A percentile compares a stretch with the other conserved stretches of the same genome.
Evolutionary conservation across 2,329 filamentous ascomycete genomes (phyloP).

Genomic region (Fusarium buxicola): DNA sequence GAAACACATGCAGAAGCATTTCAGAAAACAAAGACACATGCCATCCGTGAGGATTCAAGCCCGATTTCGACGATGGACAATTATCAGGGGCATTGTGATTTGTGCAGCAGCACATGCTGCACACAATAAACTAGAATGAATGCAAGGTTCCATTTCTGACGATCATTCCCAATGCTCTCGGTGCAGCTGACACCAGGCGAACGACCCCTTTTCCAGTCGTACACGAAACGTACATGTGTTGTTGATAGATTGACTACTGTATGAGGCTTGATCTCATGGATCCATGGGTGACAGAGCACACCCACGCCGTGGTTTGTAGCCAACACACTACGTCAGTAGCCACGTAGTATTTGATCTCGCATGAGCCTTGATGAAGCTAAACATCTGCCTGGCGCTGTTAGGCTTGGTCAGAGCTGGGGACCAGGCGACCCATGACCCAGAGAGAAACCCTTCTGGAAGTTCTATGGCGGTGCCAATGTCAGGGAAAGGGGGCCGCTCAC

Average conservation of each 20-base stretch:
- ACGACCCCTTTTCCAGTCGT: slow-evolving; percentile 37
- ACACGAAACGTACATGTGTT: slow-evolving; percentile 34
- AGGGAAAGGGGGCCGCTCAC: too few relatives aligned
- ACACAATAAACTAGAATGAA: slow-evolving; percentile 37
- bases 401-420: slow-evolving; percentile 32
- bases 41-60: slow-evolving; percentile 22
- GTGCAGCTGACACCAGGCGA: slow-evolving; percentile 18
- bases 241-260: slow-evolving; percentile 32
- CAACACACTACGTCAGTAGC: slow-evolving; percentile 35
- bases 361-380: background rate
- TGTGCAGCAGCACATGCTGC: slow-evolving; percentile 21
- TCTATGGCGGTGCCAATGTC: background rate
- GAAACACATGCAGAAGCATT: slow-evolving; percentile 16
- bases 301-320: slow-evolving; percentile 32
- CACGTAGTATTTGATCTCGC: slow-evolving; percentile 5
- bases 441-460: slow-evolving; percentile 30
- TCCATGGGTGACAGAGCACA: background rate
- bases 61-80: slow-evolving; percentile 18
- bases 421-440: slow-evolving; percentile 14
- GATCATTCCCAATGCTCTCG: slow-evolving; percentile 22
- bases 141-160: slow-evolving; percentile 30
- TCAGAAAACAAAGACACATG: slow-evolving; percentile 30
- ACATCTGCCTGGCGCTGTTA: slow-evolving; percentile 6
- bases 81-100: slow-evolving; percentile 21
- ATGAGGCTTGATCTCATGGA: slow-evolving; percentile 21